phyloP scores from a whole-genome alignment of 2,329 filamentous ascomycete genomes.

The Basipetospora sp. region DNA sequence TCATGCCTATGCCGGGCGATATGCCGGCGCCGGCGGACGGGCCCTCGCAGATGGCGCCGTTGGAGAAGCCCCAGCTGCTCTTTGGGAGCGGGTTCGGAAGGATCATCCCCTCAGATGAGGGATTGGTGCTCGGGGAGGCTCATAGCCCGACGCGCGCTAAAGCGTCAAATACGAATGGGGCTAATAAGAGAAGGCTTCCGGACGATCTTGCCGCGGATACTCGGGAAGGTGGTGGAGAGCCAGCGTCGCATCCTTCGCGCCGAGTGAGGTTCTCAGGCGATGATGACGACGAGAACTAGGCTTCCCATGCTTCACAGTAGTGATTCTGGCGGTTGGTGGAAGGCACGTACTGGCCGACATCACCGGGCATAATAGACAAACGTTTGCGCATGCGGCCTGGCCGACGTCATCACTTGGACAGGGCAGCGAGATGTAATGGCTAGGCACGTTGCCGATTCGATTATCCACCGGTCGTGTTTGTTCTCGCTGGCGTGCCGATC shows the following conservation, averaged over 20 bases:
- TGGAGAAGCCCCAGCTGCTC: slow-evolving; percentile 31
- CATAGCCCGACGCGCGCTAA: not conserved
- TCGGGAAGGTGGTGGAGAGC: slow-evolving; percentile 3
- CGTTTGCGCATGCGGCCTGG: no score
- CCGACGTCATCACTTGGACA: no score
- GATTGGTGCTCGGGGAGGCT: slow-evolving; percentile 20
- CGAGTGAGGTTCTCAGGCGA: slow-evolving; percentile 18
- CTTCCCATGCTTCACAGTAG: no score
- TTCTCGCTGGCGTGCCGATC: no score
- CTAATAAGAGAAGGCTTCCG: not conserved
- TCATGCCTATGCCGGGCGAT: slow-evolving; percentile 21
- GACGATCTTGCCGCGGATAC: not conserved
- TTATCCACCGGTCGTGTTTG: no score
- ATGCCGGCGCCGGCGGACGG: slow-evolving; percentile 18
- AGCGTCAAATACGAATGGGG: not conserved
- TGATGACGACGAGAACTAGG: not conserved
- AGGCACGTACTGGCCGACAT: no score
- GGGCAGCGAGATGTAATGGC: no score
- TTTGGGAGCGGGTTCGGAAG: slow-evolving; percentile 37
- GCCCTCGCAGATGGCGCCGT: slow-evolving; percentile 32
- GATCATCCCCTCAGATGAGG: slow-evolving; percentile 30
- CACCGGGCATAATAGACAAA: no score
- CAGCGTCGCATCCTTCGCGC: slow-evolving; percentile 15
- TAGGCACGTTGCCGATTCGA: no score
- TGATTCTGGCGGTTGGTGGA: no score